A percentile compares a stretch with the other conserved stretches of the same genome.
Conservation (phyloP, 768 basidiomycete genomes). For the Suillus subluteus region DNA sequence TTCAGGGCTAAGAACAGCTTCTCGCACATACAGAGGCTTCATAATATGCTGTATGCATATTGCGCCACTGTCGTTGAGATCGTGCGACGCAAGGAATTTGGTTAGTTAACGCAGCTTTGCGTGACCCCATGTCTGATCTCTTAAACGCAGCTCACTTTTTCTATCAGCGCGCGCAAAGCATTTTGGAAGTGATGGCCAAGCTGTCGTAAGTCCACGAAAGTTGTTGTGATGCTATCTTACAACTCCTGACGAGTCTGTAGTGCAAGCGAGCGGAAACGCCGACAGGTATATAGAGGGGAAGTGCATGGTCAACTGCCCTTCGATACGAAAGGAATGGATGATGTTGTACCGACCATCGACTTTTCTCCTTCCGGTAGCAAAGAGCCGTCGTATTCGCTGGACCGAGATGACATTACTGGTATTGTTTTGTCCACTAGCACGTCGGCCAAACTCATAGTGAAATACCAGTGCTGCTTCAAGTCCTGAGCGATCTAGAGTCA, state of each 20-base stretch:
- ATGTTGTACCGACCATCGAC: constrained; percentile 77
- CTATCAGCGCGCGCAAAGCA: constrained; percentile 75
- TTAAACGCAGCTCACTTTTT: constrained; percentile 68
- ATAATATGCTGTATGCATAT: constrained; percentile 91
- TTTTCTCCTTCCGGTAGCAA: constrained; percentile 70
- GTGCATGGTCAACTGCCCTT: constrained; percentile 88
- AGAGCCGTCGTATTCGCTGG: constrained; percentile 68
- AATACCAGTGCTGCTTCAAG: constrained; percentile 56
- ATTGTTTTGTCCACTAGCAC: constrained; percentile 21
- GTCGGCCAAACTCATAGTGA: constrained; percentile 14
- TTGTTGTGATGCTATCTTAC: not conserved
- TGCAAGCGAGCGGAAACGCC: constrained; percentile 76
- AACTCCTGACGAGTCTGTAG: constrained; percentile 39
- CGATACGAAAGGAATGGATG: constrained; percentile 79
- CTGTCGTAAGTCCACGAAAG: constrained; percentile 62
- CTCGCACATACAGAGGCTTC: constrained; percentile 87
- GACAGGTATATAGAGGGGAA: constrained; percentile 85
- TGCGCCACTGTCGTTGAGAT: constrained; percentile 90
- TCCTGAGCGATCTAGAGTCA: constrained; percentile 68
- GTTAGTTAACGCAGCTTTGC: constrained; percentile 43
- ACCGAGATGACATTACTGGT: constrained; percentile 76
- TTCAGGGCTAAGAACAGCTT: constrained; percentile 84
- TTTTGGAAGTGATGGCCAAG: constrained; percentile 87
- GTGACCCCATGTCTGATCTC: constrained; percentile 9
- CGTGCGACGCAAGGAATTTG: constrained; percentile 87